Base-by-base conservation (phyloP, 139 green algal species). In the Chlamydomonas applanata region DNA sequence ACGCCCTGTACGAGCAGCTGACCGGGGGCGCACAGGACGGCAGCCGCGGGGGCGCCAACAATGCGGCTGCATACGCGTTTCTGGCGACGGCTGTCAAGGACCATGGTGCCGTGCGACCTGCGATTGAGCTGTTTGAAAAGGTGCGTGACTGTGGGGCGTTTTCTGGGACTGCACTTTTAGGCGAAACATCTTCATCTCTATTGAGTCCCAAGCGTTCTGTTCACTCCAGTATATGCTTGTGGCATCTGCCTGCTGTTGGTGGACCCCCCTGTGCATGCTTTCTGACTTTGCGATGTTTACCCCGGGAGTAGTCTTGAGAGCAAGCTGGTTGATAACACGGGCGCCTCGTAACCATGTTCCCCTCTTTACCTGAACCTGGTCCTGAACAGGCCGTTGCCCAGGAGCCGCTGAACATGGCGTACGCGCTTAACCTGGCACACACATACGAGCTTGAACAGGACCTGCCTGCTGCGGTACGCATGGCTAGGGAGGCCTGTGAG, bases 371-470 rank as follows among this genome's bases (percentile, higher is more conserved):
- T n/a, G n/a, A n/a, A n/a, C n/a, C n/a, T n/a, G 33, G 35, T 59
- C 33, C 64, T 40, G 33, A 29, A 32, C 44, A 66, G 53, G 75
- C 45, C 5, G 53, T 68, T 1, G 20, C 27, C 13, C 27, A 80
- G 33, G 72, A 83, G 56, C 85, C 87, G 13, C 22, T 16, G 25
- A 74, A 61, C 46, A 60, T 76, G 24, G 77, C 52, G 35, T 88
- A 87, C 82, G 74, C 70, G 1, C 78, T 95, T 36, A 86, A 87
- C 60, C 73, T 87, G 4, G 68, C 88, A 32, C 88, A 95, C 67
- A 72, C 80, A 22, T 53, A 88, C 40, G 88, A 95, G 81, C 73
- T 93, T 54, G 5, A 80, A 17, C 82, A 86, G 30, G 33, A 79
- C 2, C 82, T 77, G 22, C 56, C 33, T 5, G 73, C 46, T 14